A percentile compares a stretch with the other conserved stretches of the same genome.
phyloP scores from a whole-genome alignment of 2,329 filamentous ascomycete genomes.

The Scopulariopsis brevicaulis region DNA sequence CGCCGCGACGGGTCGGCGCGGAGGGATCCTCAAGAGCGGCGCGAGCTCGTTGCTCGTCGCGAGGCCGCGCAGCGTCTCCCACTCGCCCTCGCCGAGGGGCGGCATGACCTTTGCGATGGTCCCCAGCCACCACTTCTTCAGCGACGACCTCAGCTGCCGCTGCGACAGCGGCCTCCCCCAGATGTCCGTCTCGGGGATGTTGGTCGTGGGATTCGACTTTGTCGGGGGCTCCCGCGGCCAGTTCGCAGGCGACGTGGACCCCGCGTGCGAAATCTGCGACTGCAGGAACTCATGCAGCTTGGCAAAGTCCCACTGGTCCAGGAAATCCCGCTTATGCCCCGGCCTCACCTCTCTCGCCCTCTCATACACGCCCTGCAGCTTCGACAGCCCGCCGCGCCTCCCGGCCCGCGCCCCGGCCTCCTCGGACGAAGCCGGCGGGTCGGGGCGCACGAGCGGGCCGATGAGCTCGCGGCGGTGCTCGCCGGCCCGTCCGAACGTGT shows the following conservation, averaged over 20 bases:
- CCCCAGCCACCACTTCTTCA: background rate
- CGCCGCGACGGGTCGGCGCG: constrained; percentile 19
- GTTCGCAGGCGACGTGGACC: constrained; percentile 8
- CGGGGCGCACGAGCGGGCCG: constrained; percentile 20
- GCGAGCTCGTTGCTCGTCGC: constrained; percentile 19
- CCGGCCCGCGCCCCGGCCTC: background rate
- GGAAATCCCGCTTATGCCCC: constrained; percentile 17
- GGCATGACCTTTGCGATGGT: background rate
- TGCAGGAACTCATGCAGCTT: constrained; percentile 29
- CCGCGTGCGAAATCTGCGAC: constrained; percentile 26
- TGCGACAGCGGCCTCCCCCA: constrained; percentile 31
- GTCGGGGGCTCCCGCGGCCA: constrained; percentile 15
- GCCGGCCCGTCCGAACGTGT: constrained; percentile 42
- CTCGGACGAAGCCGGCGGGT: constrained; percentile 23
- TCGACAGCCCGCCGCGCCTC: background rate
- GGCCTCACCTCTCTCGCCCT: background rate
- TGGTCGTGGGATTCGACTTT: constrained; percentile 18
- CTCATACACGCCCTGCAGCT: background rate
- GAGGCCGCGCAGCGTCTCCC: constrained; percentile 40
- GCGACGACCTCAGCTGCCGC: background rate
- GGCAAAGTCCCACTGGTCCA: constrained; percentile 35
- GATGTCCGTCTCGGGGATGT: constrained; percentile 29
- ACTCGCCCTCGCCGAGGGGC: constrained; percentile 40
- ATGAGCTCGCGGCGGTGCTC: constrained; percentile 36
- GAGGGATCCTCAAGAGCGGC: constrained; percentile 23